phyloP scores from a whole-genome alignment of 768 basidiomycete genomes.

The Clavaria fumosa region DNA sequence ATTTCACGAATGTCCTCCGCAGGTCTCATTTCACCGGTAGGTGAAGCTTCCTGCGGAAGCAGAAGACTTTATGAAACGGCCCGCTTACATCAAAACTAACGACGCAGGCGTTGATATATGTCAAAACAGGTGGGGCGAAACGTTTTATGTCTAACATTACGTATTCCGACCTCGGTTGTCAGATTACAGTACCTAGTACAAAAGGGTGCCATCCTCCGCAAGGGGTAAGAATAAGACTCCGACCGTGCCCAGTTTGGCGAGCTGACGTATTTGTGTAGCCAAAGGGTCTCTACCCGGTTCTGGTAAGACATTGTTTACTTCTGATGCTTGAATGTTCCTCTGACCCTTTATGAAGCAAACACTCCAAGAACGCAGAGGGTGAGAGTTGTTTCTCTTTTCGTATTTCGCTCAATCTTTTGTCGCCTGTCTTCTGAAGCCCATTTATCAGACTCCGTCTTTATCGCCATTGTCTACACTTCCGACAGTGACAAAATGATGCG shows the following conservation, averaged over 20 bases:
- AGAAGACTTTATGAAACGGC: slow-evolving; percentile 74
- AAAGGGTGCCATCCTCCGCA: slow-evolving; percentile 75
- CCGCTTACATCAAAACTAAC: slow-evolving; percentile 69
- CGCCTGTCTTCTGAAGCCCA: too few relatives aligned
- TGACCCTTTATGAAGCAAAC: slow-evolving; percentile 37
- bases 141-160: slow-evolving; percentile 10
- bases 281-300: slow-evolving; percentile 68
- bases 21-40: slow-evolving; percentile 20
- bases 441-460: slow-evolving; percentile 55
- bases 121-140: slow-evolving; percentile 52
- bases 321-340: slow-evolving; percentile 6
- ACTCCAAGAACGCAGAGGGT: slow-evolving; percentile 38
- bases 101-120: slow-evolving; percentile 65
- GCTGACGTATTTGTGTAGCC: slow-evolving; percentile 27
- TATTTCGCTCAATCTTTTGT: too few relatives aligned
- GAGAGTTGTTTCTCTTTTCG: slow-evolving; percentile 4
- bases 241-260: slow-evolving; percentile 13
- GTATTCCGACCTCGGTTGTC: slow-evolving; percentile 16
- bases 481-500: slow-evolving; percentile 63
- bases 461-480: slow-evolving; percentile 70
- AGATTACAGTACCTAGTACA: slow-evolving; percentile 79
- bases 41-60: slow-evolving; percentile 80
- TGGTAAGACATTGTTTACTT: slow-evolving; percentile 34
- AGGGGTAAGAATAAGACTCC: slow-evolving; percentile 34
- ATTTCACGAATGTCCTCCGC: background rate